These are phyloP conservation scores for Pyricularia grisea DNA, from an alignment of 2,329 filamentous ascomycete genomes.

Conservation along the genomic window DNA sequence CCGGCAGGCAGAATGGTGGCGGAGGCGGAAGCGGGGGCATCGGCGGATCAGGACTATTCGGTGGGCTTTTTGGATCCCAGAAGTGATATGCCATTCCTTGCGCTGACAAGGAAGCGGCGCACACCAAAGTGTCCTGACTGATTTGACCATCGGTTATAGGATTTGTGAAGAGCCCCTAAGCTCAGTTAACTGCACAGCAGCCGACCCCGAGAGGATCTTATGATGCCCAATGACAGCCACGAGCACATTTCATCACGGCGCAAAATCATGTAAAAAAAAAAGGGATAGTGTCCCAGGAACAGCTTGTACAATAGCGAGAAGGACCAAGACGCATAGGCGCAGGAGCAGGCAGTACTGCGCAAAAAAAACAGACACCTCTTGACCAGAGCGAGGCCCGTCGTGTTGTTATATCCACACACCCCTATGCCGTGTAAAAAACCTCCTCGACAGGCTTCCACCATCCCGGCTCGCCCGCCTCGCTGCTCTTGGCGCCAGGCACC, in stretches of 20 bases:
- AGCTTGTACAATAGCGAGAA: not conserved
- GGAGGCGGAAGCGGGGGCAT: constrained; percentile 27
- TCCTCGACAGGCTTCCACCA: constrained; percentile 66
- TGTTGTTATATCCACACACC: not conserved
- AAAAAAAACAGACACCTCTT: not conserved
- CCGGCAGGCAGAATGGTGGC: constrained; percentile 35
- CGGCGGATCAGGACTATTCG: constrained; percentile 9
- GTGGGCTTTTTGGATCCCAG: constrained; percentile 20
- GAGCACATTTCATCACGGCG: not conserved
- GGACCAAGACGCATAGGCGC: not conserved
- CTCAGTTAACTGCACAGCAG: not conserved
- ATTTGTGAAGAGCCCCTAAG: not conserved
- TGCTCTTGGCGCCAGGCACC: constrained; percentile 48
- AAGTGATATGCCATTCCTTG: constrained; percentile 10
- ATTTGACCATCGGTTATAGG: not conserved
- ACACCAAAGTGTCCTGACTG: not conserved
- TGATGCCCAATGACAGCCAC: not conserved
- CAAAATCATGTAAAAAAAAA: not conserved
- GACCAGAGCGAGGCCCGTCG: not conserved
- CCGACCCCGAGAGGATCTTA: not conserved
- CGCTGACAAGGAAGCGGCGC: not conserved
- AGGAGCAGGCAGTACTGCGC: not conserved
- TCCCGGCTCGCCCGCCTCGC: constrained; percentile 46
- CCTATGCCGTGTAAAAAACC: constrained; percentile 44
- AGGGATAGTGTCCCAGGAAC: not conserved